Percentiles rank a stretch among this genome's conserved stretches.
Evolutionary conservation across 1,139 yeast species (phyloP).

Genomic region (Candida tetrigidarum): DNA sequence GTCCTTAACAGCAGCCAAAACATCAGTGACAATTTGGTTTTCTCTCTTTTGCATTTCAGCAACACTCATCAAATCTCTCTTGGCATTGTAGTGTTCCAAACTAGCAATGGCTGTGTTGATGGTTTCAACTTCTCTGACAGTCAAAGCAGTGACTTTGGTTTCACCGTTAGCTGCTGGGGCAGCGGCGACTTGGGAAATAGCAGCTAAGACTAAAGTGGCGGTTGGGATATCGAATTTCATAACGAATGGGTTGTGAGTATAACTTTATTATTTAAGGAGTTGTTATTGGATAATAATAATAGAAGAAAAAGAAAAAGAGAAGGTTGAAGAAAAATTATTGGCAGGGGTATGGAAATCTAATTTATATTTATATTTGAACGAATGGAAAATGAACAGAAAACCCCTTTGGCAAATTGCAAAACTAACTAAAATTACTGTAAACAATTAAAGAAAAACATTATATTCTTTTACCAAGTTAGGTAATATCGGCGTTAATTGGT

Average conservation of each 20-base stretch:
- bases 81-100: conserved; percentile 31
- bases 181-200: conserved; percentile 35
- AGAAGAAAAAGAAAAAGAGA: background rate
- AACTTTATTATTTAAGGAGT: background rate
- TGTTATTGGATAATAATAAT: background rate
- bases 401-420: background rate
- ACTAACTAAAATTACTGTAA: too few relatives aligned
- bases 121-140: conserved; percentile 36
- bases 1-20: conserved; percentile 41
- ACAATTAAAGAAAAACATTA: too few relatives aligned
- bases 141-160: conserved; percentile 21
- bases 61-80: conserved; percentile 32
- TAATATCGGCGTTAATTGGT: background rate
- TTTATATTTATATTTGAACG: conserved; percentile 5
- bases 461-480: conserved; percentile 7
- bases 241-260: conserved; percentile 3
- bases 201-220: conserved; percentile 38
- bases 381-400: background rate
- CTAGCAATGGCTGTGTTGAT: conserved; percentile 33
- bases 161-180: conserved; percentile 33
- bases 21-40: conserved; percentile 45
- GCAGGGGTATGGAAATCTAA: conserved; percentile 2
- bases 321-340: background rate
- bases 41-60: conserved; percentile 42
- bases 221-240: conserved; percentile 39